A percentile compares a stretch with the other conserved stretches of the same genome.
These are phyloP conservation scores for Russula vinacea DNA, from an alignment of 768 basidiomycete genomes.

Conservation along the genomic window DNA sequence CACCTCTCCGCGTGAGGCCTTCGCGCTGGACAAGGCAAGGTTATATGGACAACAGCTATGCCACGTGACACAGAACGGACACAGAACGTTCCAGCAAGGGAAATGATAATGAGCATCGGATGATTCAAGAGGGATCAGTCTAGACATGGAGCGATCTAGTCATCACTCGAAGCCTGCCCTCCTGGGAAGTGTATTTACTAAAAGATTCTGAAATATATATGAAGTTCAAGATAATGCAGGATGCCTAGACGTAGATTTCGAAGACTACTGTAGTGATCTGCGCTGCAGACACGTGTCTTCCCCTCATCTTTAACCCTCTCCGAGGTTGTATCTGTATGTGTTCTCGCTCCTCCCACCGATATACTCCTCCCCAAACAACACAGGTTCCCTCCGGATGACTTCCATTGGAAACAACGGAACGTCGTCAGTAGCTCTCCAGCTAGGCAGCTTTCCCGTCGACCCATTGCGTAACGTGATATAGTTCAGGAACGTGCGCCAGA, in stretches of 20 bases:
- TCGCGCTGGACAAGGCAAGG: too few relatives aligned
- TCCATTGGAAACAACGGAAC: background rate
- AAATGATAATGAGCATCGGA: too few relatives aligned
- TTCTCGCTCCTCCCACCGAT: constrained; percentile 10
- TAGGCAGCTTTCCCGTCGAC: constrained; percentile 46
- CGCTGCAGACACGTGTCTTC: background rate
- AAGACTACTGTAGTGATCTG: background rate
- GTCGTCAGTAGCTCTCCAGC: constrained; percentile 38
- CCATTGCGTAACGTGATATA: constrained; percentile 50
- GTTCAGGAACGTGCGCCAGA: constrained; percentile 62
- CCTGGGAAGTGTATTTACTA: background rate
- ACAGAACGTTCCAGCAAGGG: too few relatives aligned
- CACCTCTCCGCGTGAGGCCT: too few relatives aligned
- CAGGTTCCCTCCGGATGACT: background rate
- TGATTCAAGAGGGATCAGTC: background rate
- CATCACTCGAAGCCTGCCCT: background rate
- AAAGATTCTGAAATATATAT: background rate
- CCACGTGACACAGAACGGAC: too few relatives aligned
- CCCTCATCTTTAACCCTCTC: background rate
- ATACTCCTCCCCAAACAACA: constrained; percentile 7
- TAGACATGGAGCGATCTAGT: background rate
- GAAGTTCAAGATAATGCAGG: background rate
- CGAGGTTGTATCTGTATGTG: constrained; percentile 5
- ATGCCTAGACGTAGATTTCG: background rate
- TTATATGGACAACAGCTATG: too few relatives aligned